phyloP scores from a whole-genome alignment of 2,329 filamentous ascomycete species.

The Ophiostoma ulmi region DNA sequence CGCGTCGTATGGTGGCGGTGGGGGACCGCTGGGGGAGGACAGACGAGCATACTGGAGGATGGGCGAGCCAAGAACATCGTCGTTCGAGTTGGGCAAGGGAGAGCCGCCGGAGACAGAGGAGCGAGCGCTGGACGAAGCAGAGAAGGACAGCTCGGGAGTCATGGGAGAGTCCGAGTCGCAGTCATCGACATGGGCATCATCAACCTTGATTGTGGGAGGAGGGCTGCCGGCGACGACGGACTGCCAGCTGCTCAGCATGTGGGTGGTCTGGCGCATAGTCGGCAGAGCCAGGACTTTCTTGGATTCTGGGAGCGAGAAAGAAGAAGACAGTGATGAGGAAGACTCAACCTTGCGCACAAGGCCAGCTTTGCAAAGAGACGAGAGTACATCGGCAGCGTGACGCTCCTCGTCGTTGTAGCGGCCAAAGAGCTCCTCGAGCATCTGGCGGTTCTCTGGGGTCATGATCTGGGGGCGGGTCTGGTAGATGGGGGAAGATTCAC shows the following conservation, averaged over 20 bases:
- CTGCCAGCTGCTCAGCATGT: constrained; percentile 26
- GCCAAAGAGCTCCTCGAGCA: constrained; percentile 17
- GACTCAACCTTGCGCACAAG: constrained; percentile 7
- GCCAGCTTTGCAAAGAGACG: constrained; percentile 22
- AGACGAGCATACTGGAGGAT: constrained; percentile 11
- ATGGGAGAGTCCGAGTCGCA: constrained; percentile 11
- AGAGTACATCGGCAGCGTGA: constrained; percentile 24
- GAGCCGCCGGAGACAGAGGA: constrained; percentile 22
- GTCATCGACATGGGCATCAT: neutral
- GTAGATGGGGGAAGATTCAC: constrained; percentile 10
- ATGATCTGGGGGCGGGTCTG: constrained; percentile 13
- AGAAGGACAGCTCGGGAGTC: constrained; percentile 20
- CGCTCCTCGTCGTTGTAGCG: constrained; percentile 25
- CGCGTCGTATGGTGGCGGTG: constrained; percentile 24
- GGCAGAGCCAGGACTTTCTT: constrained; percentile 21
- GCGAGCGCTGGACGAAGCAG: constrained; percentile 19
- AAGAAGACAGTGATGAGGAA: neutral
- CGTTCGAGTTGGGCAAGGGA: constrained; percentile 9
- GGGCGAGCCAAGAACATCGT: neutral
- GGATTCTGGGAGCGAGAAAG: neutral
- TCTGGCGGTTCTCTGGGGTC: constrained; percentile 17
- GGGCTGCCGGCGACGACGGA: constrained; percentile 16
- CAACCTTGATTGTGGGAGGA: neutral
- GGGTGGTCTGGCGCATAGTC: constrained; percentile 27
- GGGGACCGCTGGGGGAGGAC: constrained; percentile 19